Evolutionary conservation across 305 asterid species (phyloP), one percentile per base, ranked within the genome.

Genomic region (Rubia tinctorum): DNA sequence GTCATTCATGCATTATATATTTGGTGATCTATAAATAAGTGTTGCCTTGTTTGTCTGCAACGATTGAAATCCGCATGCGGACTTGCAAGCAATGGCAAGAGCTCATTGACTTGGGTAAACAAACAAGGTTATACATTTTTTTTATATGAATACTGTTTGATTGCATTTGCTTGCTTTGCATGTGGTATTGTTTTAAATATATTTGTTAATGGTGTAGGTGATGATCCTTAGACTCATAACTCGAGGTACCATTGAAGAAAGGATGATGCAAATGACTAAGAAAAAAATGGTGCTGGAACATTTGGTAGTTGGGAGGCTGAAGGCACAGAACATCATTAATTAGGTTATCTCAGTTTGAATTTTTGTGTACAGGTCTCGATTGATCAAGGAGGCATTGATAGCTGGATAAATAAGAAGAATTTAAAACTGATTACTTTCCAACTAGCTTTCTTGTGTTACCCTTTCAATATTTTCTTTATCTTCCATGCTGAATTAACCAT

Each of bases 61-160:
- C 63, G 99, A 94, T 80, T 94, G 99, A 98, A 94, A 92, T 80
- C 99, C 98, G 74, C 97, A 94, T 77, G 98, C 97, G 77, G 99
- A 94, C 81, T 86, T 94, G 80, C 99, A 94, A 89, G 99, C 98
- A 77, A 94, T 94, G 99, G 99, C 99, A 72, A 89, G 99, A 83
- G 98, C 99, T 75, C 98, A 94, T 79, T 91, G 98, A 72, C 97
- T 92, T 79, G 99, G 99, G 74, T 90, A 81, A 92, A 95, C n/a
- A 70, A 92, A 92, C 80, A 94, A 90, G 99, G 98, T 91, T 67
- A 58, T 73, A 30, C 37, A 30, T 30, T 30, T 30, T 30, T 30
- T 30, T 30, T 30, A 30, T 30, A 2, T 30, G 37, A 30, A 30
- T 2, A 4, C 3, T 2, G 37, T 30, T 30, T 30, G 37, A 30